phyloP scores from a whole-genome alignment of 345 rosid genomes.

The Euphorbia tirucalli region DNA sequence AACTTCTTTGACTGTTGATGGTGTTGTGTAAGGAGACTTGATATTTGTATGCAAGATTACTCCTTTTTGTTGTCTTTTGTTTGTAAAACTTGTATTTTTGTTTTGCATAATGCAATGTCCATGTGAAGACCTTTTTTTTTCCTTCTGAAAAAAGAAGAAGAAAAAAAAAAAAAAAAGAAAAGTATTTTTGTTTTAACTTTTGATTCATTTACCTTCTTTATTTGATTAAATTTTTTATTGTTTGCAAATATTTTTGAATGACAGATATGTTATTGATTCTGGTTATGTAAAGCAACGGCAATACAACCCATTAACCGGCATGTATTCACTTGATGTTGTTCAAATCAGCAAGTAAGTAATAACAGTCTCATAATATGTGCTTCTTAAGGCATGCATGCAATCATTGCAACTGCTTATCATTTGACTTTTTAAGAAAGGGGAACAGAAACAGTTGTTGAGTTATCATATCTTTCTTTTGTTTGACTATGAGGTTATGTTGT shows the following conservation, averaged over 20 bases:
- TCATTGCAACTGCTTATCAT: background rate
- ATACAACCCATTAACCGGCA: conserved; percentile 88
- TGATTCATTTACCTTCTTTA: background rate
- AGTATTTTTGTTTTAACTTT: background rate
- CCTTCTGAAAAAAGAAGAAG: background rate
- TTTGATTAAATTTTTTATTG: conserved; percentile 16
- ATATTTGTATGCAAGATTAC: conserved; percentile 21
- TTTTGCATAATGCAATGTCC: background rate
- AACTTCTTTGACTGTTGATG: conserved; percentile 97
- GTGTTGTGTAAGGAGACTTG: conserved; percentile 85
- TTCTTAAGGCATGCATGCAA: background rate
- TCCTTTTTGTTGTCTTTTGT: conserved; percentile 19
- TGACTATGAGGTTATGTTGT: background rate
- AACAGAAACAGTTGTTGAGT: background rate
- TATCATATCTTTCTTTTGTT: background rate
- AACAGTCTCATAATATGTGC: background rate
- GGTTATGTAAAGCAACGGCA: conserved; percentile 97
- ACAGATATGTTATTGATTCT: conserved; percentile 91
- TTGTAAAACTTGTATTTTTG: background rate
- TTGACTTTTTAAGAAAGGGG: background rate
- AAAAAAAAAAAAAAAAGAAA: background rate
- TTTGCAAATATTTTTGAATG: conserved; percentile 23
- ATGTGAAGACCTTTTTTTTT: background rate
- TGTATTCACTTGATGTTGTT: conserved; percentile 95
- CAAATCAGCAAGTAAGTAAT: conserved; percentile 92